Percentiles rank a stretch among this genome's conserved stretches.
Conservation (phyloP, 1,139 yeast genomes). For the Suhomyces choctaworum region DNA sequence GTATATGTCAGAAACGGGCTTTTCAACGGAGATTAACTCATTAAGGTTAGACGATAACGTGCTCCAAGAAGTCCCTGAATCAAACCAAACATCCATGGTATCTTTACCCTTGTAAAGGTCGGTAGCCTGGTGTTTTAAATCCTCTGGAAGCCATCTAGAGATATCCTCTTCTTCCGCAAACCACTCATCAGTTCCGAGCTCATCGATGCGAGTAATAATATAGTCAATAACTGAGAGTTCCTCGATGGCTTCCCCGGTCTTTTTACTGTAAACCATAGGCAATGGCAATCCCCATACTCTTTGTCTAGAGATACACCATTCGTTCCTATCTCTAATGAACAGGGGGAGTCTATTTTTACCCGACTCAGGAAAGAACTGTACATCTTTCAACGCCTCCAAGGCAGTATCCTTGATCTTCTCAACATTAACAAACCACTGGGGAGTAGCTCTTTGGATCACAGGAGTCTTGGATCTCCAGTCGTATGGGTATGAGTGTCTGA, state of each 20-base stretch:
- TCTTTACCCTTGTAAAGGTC: slow-evolving; percentile 68
- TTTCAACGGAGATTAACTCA: slow-evolving; percentile 21
- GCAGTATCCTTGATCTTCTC: slow-evolving; percentile 69
- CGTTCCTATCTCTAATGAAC: slow-evolving; percentile 76
- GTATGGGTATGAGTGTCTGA: slow-evolving; percentile 86
- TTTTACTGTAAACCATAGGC: slow-evolving; percentile 72
- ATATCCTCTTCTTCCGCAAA: slow-evolving; percentile 56
- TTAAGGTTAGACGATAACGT: slow-evolving; percentile 47
- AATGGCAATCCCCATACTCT: slow-evolving; percentile 99
- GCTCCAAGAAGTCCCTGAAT: slow-evolving; percentile 93
- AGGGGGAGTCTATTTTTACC: slow-evolving; percentile 73
- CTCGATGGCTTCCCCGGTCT: slow-evolving; percentile 58
- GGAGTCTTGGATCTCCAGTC: slow-evolving; percentile 98
- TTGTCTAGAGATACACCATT: slow-evolving; percentile 98
- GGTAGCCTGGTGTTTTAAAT: slow-evolving; percentile 34
- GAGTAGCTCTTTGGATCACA: slow-evolving; percentile 90
- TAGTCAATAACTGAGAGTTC: slow-evolving; percentile 52
- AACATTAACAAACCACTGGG: slow-evolving; percentile 95
- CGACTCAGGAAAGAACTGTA: slow-evolving; percentile 67
- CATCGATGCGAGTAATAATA: slow-evolving; percentile 53
- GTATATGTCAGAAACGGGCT: slow-evolving; percentile 70
- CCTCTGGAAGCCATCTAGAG: slow-evolving; percentile 70
- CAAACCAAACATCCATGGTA: slow-evolving; percentile 99
- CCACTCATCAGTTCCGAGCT: slow-evolving; percentile 78
- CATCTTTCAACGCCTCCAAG: slow-evolving; percentile 56